A percentile compares a stretch with the other conserved stretches of the same genome.
These are phyloP conservation scores for Lepidium didymum DNA, from an alignment of 345 rosid genomes.

Conservation along the genomic window DNA sequence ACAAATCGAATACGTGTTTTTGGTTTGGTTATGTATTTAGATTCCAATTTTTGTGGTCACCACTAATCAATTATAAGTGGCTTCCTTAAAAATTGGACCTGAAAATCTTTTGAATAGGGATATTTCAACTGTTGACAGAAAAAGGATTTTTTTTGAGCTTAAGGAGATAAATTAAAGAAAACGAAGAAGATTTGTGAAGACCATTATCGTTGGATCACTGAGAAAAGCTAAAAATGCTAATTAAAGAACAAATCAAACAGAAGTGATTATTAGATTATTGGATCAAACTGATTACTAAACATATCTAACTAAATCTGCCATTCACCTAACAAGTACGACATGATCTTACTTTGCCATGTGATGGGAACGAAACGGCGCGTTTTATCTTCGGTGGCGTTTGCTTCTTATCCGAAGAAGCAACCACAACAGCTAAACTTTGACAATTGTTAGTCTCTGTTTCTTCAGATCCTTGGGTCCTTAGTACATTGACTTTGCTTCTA, in stretches of 20 bases:
- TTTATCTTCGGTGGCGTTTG: constrained; percentile 1
- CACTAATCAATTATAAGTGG: too few relatives aligned
- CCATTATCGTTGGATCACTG: not conserved
- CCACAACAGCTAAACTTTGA: constrained; percentile 12
- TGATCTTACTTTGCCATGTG: constrained; percentile 11
- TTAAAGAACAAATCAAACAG: too few relatives aligned
- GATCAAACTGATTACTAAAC: not conserved
- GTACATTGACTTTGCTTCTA: not conserved
- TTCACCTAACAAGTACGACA: constrained; percentile 12
- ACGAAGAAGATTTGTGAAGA: not conserved
- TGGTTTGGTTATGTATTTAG: too few relatives aligned
- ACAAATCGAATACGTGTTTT: too few relatives aligned
- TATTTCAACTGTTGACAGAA: too few relatives aligned
- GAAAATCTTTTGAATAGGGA: too few relatives aligned
- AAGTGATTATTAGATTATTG: not conserved
- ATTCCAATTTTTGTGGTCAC: too few relatives aligned
- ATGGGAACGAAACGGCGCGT: constrained; percentile 17
- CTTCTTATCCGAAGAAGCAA: not conserved
- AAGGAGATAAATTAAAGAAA: too few relatives aligned
- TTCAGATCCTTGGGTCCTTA: not conserved
- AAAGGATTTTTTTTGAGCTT: too few relatives aligned
- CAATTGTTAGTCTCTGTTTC: constrained; percentile 1
- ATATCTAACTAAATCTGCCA: not conserved
- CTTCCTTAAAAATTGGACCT: too few relatives aligned
- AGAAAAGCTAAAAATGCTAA: not conserved